Evolutionary conservation across 228 moss, liverwort and hornwort species (phyloP).

Genomic region (Sphagnum fallax): DNA sequence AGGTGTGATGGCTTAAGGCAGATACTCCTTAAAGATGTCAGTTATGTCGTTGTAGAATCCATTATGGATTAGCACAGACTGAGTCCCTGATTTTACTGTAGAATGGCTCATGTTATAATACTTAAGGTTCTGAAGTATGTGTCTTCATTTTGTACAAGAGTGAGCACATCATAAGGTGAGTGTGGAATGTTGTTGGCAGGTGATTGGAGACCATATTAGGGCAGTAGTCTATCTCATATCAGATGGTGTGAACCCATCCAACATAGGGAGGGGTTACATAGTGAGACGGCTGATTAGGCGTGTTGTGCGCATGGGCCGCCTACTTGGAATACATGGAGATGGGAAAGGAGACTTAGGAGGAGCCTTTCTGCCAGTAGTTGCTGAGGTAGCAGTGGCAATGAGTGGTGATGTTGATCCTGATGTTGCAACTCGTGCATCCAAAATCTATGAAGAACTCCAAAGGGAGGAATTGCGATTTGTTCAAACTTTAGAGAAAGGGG

Average conservation of each 20-base stretch:
- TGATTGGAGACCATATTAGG: conserved; percentile 87
- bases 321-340: conserved; percentile 76
- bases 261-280: conserved; percentile 70
- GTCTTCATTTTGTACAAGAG: no score
- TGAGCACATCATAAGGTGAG: no score
- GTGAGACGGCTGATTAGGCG: conserved; percentile 75
- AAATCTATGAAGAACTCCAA: conserved; percentile 64
- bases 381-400: conserved; percentile 70
- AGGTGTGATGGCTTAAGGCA: no score
- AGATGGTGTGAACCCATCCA: conserved; percentile 81
- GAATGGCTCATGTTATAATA: no score
- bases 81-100: no score
- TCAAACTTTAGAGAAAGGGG: conserved; percentile 76
- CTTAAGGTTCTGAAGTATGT: no score
- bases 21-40: no score
- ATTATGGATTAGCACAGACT: no score
- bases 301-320: conserved; percentile 86
- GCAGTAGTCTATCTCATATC: conserved; percentile 88
- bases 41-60: no score
- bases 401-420: conserved; percentile 58
- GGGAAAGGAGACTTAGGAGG: conserved; percentile 71
- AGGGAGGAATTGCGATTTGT: conserved; percentile 84
- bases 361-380: conserved; percentile 64
- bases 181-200: conserved; percentile 19
- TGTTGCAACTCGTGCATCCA: conserved; percentile 45